Percentiles rank a stretch among this genome's conserved stretches.
phyloP scores from a whole-genome alignment of 2,329 filamentous ascomycete species.

The Exophiala xenobiotica region DNA sequence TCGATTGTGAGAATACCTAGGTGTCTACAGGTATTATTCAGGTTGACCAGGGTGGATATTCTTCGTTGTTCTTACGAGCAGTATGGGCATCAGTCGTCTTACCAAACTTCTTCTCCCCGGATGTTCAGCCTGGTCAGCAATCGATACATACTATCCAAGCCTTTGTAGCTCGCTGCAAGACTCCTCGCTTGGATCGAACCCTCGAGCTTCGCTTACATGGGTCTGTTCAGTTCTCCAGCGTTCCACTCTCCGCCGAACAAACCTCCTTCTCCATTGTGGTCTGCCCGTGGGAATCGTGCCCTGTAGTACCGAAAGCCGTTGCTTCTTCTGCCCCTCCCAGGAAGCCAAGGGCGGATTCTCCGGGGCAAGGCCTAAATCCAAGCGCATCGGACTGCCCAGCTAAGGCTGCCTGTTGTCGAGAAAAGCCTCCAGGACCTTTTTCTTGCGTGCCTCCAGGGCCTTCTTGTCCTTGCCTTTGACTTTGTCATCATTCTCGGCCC shows the following conservation, averaged over 20 bases:
- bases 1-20: not conserved
- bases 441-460: conserved; percentile 23
- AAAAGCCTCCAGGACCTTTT: conserved; percentile 26
- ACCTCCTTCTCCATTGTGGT: not conserved
- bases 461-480: conserved; percentile 29
- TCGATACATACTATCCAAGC: no score
- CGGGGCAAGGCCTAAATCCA: not conserved
- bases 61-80: no score
- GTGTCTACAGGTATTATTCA: not conserved
- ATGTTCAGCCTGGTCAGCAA: no score
- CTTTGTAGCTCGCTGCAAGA: no score
- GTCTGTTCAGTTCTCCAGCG: not conserved
- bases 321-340: not conserved
- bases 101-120: no score
- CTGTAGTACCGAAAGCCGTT: not conserved
- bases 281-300: not conserved
- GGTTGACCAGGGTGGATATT: no score
- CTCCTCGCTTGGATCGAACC: not conserved
- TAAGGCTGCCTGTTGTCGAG: conserved; percentile 15
- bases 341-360: not conserved
- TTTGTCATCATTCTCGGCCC: conserved; percentile 20
- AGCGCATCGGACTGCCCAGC: not conserved
- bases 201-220: not conserved
- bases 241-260: not conserved
- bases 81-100: no score